Conservation (phyloP, 768 basidiomycete species). For the Dioszegia hungarica region DNA sequence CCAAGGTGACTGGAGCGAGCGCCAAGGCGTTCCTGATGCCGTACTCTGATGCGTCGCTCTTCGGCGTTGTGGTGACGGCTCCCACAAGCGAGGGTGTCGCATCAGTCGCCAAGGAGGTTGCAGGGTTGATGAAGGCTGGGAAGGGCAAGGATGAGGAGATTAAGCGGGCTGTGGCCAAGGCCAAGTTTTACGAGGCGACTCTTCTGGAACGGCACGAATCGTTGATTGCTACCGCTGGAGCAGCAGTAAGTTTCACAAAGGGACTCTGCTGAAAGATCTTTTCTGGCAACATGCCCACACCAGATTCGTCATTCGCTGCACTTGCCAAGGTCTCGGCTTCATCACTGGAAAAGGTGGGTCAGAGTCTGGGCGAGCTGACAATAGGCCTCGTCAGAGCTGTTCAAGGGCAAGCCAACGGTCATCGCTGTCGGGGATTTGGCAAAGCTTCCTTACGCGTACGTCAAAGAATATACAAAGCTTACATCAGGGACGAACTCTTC, state of each 20-base stretch:
- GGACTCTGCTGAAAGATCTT: conserved; percentile 56
- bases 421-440: conserved; percentile 77
- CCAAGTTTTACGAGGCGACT: conserved; percentile 75
- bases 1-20: conserved; percentile 54
- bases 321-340: conserved; percentile 66
- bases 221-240: conserved; percentile 58
- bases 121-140: conserved; percentile 60
- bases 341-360: conserved; percentile 65
- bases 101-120: conserved; percentile 51
- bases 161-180: conserved; percentile 76
- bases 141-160: conserved; percentile 61
- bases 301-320: conserved; percentile 62
- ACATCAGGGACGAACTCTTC: conserved; percentile 44
- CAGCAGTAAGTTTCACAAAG: conserved; percentile 55
- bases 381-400: conserved; percentile 43
- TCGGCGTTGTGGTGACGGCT: conserved; percentile 76
- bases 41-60: conserved; percentile 86
- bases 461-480: not conserved
- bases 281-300: conserved; percentile 56
- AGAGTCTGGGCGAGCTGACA: not conserved
- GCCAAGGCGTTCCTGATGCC: conserved; percentile 73
- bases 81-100: conserved; percentile 60
- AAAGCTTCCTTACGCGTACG: conserved; percentile 65
- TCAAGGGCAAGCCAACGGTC: conserved; percentile 74
- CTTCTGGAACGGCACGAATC: conserved; percentile 67